A percentile compares a stretch with the other conserved stretches of the same genome.
Evolutionary conservation across 2,329 filamentous ascomycete species (phyloP).

Genomic region (Exophiala aquamarina): DNA sequence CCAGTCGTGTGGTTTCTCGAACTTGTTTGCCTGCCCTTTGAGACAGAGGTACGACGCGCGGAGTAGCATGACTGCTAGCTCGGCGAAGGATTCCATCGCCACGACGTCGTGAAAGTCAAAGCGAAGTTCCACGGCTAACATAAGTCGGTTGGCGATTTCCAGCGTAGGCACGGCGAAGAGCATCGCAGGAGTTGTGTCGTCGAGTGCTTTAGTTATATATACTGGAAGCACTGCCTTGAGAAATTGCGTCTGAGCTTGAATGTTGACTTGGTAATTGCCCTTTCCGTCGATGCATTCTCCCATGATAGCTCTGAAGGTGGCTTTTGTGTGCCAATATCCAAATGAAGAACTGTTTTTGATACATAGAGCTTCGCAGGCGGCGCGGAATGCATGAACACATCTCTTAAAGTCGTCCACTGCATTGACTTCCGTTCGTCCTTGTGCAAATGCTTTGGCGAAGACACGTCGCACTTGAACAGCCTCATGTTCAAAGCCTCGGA

Average conservation of each 20-base stretch:
- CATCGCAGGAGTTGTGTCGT: neutral
- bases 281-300: slow-evolving; percentile 14
- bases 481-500: slow-evolving; percentile 5
- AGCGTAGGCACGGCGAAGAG: slow-evolving; percentile 9
- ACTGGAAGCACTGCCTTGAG: slow-evolving; percentile 21
- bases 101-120: slow-evolving; percentile 15
- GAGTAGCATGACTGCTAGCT: slow-evolving; percentile 1
- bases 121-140: slow-evolving; percentile 12
- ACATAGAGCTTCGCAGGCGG: slow-evolving; percentile 10
- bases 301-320: slow-evolving; percentile 10
- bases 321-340: too few species aligned
- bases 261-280: slow-evolving; percentile 14
- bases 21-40: neutral
- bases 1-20: neutral
- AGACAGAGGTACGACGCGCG: neutral
- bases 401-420: slow-evolving; percentile 1
- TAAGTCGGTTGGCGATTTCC: neutral
- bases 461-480: slow-evolving; percentile 10
- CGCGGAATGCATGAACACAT: slow-evolving; percentile 7
- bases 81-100: slow-evolving; percentile 18
- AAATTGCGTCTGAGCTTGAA: slow-evolving; percentile 16
- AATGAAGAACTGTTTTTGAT: too few species aligned
- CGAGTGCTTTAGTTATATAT: slow-evolving; percentile 13
- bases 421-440: neutral
- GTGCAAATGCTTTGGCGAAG: slow-evolving; percentile 6